Conservation (phyloP, 257 asterid genomes). For the Lycium ferocissimum region DNA sequence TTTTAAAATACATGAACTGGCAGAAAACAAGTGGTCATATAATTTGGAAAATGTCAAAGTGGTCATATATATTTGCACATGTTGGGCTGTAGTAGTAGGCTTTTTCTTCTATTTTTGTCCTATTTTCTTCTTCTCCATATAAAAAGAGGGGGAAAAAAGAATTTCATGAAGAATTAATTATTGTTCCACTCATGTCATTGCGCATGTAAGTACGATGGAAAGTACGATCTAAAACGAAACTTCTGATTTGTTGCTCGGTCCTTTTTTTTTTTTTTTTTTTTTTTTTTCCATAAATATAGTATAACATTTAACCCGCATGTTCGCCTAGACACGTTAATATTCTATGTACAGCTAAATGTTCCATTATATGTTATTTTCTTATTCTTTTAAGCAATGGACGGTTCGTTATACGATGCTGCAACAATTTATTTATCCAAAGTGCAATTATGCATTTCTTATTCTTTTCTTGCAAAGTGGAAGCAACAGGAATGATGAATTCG, state of each 20-base stretch:
- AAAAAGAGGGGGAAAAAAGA: neutral
- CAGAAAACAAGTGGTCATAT: neutral
- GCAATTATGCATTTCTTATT: neutral
- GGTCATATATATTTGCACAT: neutral
- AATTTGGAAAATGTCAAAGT: slow-evolving; percentile 5
- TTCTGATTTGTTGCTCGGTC: neutral
- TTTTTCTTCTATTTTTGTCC: neutral
- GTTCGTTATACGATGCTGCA: neutral
- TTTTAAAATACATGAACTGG: neutral
- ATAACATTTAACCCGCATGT: neutral
- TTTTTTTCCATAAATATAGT: too few relatives aligned
- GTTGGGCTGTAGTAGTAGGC: neutral
- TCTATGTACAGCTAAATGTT: neutral
- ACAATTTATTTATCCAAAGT: neutral
- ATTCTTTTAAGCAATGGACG: neutral
- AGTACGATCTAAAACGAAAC: neutral
- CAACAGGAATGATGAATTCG: neutral
- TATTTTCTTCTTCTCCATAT: neutral
- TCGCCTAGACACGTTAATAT: neutral
- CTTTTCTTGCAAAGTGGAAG: neutral
- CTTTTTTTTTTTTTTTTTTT: too few relatives aligned
- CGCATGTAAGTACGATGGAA: neutral
- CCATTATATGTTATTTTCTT: neutral
- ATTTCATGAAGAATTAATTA: neutral
- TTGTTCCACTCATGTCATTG: neutral